These are phyloP conservation scores for Iris macrosiphon DNA, from an alignment of 106 monocot genomes.

Conservation along the genomic window DNA sequence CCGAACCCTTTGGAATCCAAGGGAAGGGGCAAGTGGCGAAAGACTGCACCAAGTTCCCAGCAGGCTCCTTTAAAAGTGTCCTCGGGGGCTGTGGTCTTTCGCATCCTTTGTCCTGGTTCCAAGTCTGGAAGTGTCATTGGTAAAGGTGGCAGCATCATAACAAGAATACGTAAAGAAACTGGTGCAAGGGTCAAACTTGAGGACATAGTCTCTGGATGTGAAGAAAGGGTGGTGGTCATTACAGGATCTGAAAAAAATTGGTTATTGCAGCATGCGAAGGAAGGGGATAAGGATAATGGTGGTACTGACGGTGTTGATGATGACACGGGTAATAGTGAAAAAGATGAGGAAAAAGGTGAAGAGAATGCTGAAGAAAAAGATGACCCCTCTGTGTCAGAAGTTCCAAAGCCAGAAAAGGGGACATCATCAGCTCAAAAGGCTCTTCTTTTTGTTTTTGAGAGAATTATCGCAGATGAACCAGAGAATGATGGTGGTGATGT, in stretches of 20 bases:
- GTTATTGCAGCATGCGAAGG: constrained; percentile 20
- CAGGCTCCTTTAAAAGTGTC: constrained; percentile 22
- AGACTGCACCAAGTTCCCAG: constrained; percentile 32
- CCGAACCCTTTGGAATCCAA: constrained; percentile 28
- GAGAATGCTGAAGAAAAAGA: no score
- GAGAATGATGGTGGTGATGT: constrained; percentile 47
- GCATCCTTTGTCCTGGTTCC: constrained; percentile 69
- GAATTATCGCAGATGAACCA: constrained; percentile 48
- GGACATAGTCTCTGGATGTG: constrained; percentile 59
- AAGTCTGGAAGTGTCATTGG: constrained; percentile 84
- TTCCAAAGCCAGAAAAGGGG: constrained; percentile 29
- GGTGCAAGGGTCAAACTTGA: constrained; percentile 80
- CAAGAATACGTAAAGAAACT: constrained; percentile 77
- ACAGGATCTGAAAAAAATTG: constrained; percentile 30
- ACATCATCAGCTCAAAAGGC: constrained; percentile 58
- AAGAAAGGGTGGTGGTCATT: constrained; percentile 79
- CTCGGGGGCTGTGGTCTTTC: constrained; percentile 40
- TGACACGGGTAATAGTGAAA: constrained; percentile 15
- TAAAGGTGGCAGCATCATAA: constrained; percentile 79
- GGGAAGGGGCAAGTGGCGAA: constrained; percentile 69
- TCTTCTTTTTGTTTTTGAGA: constrained; percentile 76
- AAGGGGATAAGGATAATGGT: no score
- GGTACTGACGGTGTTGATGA: constrained; percentile 17
- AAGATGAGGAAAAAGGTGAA: constrained; percentile 21
- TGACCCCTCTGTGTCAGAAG: constrained; percentile 15